Conservation (phyloP, 129 eudicot species). For the Tagetes erecta region DNA sequence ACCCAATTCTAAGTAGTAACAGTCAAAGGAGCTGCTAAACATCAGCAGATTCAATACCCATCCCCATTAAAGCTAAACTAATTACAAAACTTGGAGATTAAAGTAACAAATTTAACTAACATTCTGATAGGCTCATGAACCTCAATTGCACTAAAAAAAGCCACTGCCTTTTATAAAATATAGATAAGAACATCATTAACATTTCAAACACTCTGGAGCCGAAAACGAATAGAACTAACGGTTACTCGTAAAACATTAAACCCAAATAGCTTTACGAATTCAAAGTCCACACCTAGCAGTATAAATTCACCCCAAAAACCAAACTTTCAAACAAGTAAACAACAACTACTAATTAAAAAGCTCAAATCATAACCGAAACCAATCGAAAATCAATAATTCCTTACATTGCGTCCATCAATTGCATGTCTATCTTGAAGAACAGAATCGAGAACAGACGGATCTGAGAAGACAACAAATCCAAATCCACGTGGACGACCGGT, state of each 20-base stretch:
- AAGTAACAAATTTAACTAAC: conserved; percentile 1
- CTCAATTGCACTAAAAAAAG: not conserved
- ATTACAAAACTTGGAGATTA: not conserved
- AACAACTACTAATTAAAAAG: not conserved
- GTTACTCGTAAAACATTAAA: not conserved
- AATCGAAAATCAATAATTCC: conserved; percentile 6
- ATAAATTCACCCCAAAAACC: not conserved
- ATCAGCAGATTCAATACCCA: not conserved
- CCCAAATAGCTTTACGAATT: not conserved
- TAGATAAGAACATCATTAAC: not conserved
- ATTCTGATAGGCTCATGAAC: not conserved
- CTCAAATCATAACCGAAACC: not conserved
- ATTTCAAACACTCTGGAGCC: not conserved
- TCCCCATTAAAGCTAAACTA: not conserved
- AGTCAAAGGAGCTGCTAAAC: conserved; percentile 6
- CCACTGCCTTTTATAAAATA: not conserved
- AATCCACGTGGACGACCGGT: conserved; percentile 84
- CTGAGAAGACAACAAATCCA: conserved; percentile 68
- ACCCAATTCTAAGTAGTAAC: conserved; percentile 1
- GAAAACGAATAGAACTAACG: not conserved
- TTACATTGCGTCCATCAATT: conserved; percentile 61
- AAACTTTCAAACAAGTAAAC: not conserved
- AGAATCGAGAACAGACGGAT: conserved; percentile 59
- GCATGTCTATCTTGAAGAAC: conserved; percentile 61
- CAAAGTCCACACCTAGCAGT: not conserved